Evolutionary conservation across 1,284 basidiomycete genomes (phyloP).

Genomic region (Abortiporus biennis): DNA sequence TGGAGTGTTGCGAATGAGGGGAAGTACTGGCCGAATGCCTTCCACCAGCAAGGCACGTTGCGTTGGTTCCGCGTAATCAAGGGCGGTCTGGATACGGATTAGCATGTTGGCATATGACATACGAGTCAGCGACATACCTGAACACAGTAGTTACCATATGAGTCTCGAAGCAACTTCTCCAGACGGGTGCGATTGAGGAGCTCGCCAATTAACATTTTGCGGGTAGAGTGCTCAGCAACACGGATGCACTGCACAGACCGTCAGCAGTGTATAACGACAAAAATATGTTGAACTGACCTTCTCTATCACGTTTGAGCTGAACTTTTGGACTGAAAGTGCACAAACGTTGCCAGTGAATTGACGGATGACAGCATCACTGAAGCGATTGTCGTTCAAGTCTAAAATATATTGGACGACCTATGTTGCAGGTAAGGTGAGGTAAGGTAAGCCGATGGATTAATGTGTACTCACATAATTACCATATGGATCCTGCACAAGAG

Average conservation of each 20-base stretch:
- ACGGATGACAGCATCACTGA: conserved; percentile 95
- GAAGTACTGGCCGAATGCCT: conserved; percentile 93
- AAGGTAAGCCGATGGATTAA: not conserved
- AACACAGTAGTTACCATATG: conserved; percentile 93
- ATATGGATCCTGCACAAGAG: conserved; percentile 98
- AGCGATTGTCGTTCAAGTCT: conserved; percentile 96
- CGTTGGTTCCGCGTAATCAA: conserved; percentile 89
- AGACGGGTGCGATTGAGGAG: conserved; percentile 90
- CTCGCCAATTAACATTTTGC: conserved; percentile 95
- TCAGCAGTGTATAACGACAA: conserved; percentile 5
- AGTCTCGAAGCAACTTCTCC: conserved; percentile 93
- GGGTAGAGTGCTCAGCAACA: conserved; percentile 90
- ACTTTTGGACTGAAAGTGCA: conserved; percentile 97
- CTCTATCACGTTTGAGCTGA: conserved; percentile 93
- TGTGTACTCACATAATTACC: conserved; percentile 78
- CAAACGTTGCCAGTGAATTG: conserved; percentile 99
- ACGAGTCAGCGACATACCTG: conserved; percentile 44
- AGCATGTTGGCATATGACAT: conserved; percentile 5
- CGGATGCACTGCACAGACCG: conserved; percentile 77
- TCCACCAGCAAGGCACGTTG: conserved; percentile 87
- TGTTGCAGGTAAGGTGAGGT: not conserved
- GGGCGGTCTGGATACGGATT: conserved; percentile 63
- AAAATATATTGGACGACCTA: conserved; percentile 96
- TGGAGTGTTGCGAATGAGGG: conserved; percentile 93
- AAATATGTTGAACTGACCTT: conserved; percentile 47